These are phyloP conservation scores for Neofusicoccum sp. DNA, from an alignment of 2,329 filamentous ascomycete genomes.

Conservation along the genomic window DNA sequence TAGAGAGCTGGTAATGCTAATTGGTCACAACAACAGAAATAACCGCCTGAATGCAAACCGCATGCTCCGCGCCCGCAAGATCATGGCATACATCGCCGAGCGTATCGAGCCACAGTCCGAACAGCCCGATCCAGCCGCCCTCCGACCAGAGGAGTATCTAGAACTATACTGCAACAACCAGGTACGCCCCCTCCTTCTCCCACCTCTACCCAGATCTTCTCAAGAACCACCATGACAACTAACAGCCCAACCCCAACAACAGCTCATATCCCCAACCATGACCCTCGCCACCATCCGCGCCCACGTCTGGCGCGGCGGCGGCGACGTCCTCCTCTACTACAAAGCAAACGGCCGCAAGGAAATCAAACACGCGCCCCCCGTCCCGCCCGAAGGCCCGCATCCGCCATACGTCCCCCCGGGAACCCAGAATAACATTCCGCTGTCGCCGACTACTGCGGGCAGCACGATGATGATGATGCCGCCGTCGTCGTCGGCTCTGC, in stretches of 20 bases:
- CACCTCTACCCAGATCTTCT: neutral
- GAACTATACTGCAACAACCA: conserved; percentile 94
- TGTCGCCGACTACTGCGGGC: neutral
- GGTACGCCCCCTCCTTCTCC: conserved; percentile 54
- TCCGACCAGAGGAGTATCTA: conserved; percentile 88
- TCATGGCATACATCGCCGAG: conserved; percentile 88
- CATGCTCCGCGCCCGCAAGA: conserved; percentile 95
- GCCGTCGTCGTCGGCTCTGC: too few relatives aligned
- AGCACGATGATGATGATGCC: too few relatives aligned
- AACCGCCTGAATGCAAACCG: conserved; percentile 93
- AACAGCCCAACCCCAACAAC: neutral
- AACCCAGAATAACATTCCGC: neutral
- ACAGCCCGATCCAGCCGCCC: conserved; percentile 59
- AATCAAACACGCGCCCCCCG: conserved; percentile 37
- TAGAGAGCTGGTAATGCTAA: too few relatives aligned
- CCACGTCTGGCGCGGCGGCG: conserved; percentile 93
- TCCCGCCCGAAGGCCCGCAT: conserved; percentile 13
- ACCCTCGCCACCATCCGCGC: conserved; percentile 90
- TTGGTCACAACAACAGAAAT: conserved; percentile 54
- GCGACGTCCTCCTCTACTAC: conserved; percentile 88
- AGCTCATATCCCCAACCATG: conserved; percentile 76
- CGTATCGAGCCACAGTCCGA: conserved; percentile 74
- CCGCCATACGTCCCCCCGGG: conserved; percentile 1
- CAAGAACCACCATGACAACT: neutral
- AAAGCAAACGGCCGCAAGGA: conserved; percentile 85